These are phyloP conservation scores for Cladosporium velox DNA, from an alignment of 2,329 filamentous ascomycete genomes.

Conservation along the genomic window DNA sequence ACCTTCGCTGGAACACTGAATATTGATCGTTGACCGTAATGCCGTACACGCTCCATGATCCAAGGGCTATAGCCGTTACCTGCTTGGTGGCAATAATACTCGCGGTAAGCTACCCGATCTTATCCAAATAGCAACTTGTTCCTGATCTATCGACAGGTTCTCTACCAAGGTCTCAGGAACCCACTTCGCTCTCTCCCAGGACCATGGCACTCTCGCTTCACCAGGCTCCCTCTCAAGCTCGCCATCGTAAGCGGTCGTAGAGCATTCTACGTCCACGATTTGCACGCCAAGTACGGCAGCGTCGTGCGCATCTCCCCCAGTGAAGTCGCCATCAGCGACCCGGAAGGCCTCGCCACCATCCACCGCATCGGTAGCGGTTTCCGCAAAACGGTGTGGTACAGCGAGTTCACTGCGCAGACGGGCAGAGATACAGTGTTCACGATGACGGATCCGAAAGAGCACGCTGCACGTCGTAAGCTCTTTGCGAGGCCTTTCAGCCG, in stretches of 20 bases:
- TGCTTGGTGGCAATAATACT: not conserved
- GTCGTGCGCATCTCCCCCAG: constrained; percentile 52
- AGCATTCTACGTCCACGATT: constrained; percentile 37
- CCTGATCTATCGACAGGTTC: not conserved
- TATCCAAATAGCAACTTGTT: not conserved
- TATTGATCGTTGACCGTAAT: not conserved
- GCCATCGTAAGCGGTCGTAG: constrained; percentile 42
- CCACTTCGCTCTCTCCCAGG: constrained; percentile 36
- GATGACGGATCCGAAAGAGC: constrained; percentile 40
- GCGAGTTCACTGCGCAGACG: constrained; percentile 27
- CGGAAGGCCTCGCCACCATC: constrained; percentile 4
- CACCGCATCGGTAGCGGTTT: constrained; percentile 30
- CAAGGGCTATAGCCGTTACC: not conserved
- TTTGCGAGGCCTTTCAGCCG: constrained; percentile 42
- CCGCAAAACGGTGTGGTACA: constrained; percentile 35
- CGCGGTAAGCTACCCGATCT: not conserved
- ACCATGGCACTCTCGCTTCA: constrained; percentile 31
- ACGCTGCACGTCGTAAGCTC: constrained; percentile 40
- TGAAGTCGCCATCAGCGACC: constrained; percentile 33
- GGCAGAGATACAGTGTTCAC: constrained; percentile 38
- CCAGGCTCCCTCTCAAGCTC: constrained; percentile 38
- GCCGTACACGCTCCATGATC: not conserved
- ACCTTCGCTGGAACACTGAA: not conserved
- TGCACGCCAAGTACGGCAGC: constrained; percentile 49
- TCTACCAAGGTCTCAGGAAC: constrained; percentile 17